A percentile compares a stretch with the other conserved stretches of the same genome.
phyloP scores from a whole-genome alignment of 306 rosid genomes.

The Carpinus viminea region DNA sequence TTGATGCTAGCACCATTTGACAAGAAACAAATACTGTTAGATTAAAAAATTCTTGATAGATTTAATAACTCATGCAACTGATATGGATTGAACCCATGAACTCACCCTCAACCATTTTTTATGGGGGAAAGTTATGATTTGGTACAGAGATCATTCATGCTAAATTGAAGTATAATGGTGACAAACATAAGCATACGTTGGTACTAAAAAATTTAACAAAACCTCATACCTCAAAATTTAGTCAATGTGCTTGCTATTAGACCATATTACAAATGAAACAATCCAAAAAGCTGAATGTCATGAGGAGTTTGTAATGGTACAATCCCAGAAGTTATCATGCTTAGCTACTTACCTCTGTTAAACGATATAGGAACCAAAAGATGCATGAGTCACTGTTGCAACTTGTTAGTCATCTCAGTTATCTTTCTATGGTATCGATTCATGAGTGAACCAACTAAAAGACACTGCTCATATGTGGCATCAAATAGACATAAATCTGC shows the following conservation, averaged over 20 bases:
- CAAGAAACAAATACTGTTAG: neutral
- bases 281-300: neutral
- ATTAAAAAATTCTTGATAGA: neutral
- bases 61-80: neutral
- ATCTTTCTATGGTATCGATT: neutral
- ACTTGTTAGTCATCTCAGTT: neutral
- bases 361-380: neutral
- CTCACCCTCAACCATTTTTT: neutral
- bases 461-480: too few species aligned
- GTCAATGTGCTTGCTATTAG: neutral
- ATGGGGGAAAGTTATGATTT: neutral
- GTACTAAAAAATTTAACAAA: neutral
- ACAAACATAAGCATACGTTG: neutral
- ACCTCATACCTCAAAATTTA: neutral
- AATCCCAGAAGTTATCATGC: neutral
- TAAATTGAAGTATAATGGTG: neutral
- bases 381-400: neutral
- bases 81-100: neutral
- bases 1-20: neutral
- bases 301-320: neutral
- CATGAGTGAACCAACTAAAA: neutral
- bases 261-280: neutral
- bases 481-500: too few species aligned
- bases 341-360: neutral
- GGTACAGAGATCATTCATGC: neutral